Base-by-base conservation (phyloP, 345 rosid species). In the Syzygium aromaticum region DNA sequence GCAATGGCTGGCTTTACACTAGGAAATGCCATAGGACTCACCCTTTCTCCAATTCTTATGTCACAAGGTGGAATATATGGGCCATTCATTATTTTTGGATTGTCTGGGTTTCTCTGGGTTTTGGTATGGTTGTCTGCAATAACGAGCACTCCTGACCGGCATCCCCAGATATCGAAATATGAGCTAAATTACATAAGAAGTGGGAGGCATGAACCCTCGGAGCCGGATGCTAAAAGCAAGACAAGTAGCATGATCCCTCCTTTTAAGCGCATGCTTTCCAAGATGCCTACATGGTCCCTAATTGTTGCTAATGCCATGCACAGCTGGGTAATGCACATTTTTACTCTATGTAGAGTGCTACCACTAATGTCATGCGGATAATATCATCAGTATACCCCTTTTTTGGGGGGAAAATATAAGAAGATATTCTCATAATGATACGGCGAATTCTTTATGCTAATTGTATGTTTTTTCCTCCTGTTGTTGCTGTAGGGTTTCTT, bases 1-100 rank as follows among this genome's bases (percentile, higher is more conserved):
- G 99, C 99, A 84, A 97, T 97, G 99, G 99, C 95, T 51, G 98
- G 98, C 84, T 96, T 97, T 92, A 97, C 94, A 89, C 95, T 96
- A 89, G 99, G 99, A 90, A 95, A 93, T 92, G 98, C 98, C 38
- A 88, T 95, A 87, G 99, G 99, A 87, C 98, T 97, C 78, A 86
- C 89, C 86, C 90, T 96, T 86, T 95, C 99, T 88, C 99, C 99
- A 67, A 96, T 96, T 90, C 97, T 97, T 67, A 96, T 96, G 98
- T 95, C 96, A 52, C 92, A 92, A 92, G 98, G 93, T 59, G 98
- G 99, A 87, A 86, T 96, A 89, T 96, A 94, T 86, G 99, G 99
- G 53, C 99, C 99, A 2, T 97, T 97, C 90, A 96, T 97, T 54
- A 97, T 96, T 27, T 97, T 96, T 85, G 99, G 99, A 87, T 86